Conservation (phyloP, 2,329 filamentous ascomycete genomes). For the Phyllosticta ampelicida region DNA sequence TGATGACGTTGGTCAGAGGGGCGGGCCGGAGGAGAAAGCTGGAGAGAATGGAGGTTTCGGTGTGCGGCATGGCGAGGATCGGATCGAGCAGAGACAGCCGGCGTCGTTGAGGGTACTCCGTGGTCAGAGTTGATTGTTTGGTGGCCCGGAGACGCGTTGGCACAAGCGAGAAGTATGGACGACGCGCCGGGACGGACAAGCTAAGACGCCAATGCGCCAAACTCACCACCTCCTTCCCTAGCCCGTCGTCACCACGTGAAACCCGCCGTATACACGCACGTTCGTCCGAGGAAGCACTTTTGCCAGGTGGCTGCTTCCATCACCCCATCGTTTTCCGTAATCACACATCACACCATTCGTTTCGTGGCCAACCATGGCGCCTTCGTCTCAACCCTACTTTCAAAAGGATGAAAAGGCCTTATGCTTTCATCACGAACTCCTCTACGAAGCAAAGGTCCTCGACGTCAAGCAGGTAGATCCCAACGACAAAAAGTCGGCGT, state of each 20-base stretch:
- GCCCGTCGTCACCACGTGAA: constrained; percentile 4
- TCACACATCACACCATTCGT: constrained; percentile 1
- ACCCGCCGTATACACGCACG: neutral
- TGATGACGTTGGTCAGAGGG: constrained; percentile 60
- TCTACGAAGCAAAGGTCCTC: constrained; percentile 94
- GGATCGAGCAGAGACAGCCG: no score
- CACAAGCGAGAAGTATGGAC: constrained; percentile 6
- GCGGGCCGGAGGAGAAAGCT: constrained; percentile 72
- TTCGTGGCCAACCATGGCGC: constrained; percentile 44
- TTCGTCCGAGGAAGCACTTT: neutral
- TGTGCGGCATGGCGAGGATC: constrained; percentile 50
- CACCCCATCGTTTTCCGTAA: neutral
- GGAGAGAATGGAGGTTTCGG: constrained; percentile 62
- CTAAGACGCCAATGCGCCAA: constrained; percentile 5
- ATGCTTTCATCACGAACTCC: constrained; percentile 93
- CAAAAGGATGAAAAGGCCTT: constrained; percentile 80
- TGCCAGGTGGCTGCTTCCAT: neutral
- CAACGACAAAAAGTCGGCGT: constrained; percentile 60
- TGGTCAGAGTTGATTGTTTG: constrained; percentile 1
- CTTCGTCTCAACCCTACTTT: constrained; percentile 44
- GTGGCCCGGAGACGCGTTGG: constrained; percentile 9
- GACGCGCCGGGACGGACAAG: constrained; percentile 7
- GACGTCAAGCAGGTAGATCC: constrained; percentile 56
- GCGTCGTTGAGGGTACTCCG: no score
- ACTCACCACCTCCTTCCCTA: constrained; percentile 4